Evolutionary conservation across 805 yeast genomes (phyloP).

Genomic region (Yarrowia sp.): DNA sequence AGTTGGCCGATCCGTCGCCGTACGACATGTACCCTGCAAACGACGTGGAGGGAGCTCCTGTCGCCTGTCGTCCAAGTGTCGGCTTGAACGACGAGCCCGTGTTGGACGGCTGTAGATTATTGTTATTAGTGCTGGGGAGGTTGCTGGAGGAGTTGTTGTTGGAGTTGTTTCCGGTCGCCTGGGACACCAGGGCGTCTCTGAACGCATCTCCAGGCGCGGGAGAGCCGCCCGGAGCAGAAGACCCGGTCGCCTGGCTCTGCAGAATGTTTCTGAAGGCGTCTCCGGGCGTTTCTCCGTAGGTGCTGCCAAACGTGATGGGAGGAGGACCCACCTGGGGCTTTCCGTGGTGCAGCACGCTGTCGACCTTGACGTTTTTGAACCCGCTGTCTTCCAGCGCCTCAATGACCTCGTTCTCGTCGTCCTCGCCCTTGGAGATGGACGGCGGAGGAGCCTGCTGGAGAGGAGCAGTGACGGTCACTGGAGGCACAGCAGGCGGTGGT

Average conservation of each 20-base stretch:
- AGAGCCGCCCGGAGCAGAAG: slow-evolving; percentile 12
- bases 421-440: slow-evolving; percentile 44
- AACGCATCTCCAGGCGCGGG: slow-evolving; percentile 28
- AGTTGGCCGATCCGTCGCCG: slow-evolving; percentile 27
- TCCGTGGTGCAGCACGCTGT: slow-evolving; percentile 77
- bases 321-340: slow-evolving; percentile 57
- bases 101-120: slow-evolving; percentile 15
- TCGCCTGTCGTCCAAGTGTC: not conserved
- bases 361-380: slow-evolving; percentile 79
- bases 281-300: slow-evolving; percentile 30
- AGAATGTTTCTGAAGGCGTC: slow-evolving; percentile 33
- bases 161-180: slow-evolving; percentile 10
- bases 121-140: not conserved
- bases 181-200: slow-evolving; percentile 15
- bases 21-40: slow-evolving; percentile 30
- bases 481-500: not conserved
- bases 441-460: slow-evolving; percentile 21
- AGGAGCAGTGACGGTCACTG: not conserved
- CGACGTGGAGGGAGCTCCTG: slow-evolving; percentile 19
- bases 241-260: slow-evolving; percentile 29
- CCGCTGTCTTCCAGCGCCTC: slow-evolving; percentile 79
- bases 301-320: slow-evolving; percentile 41
- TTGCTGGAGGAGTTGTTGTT: not conserved
- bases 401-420: slow-evolving; percentile 72
- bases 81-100: slow-evolving; percentile 24